A percentile compares a stretch with the other conserved stretches of the same genome.
Evolutionary conservation across 352 stramenopile species (phyloP).

Genomic region (Globisporangium polare): DNA sequence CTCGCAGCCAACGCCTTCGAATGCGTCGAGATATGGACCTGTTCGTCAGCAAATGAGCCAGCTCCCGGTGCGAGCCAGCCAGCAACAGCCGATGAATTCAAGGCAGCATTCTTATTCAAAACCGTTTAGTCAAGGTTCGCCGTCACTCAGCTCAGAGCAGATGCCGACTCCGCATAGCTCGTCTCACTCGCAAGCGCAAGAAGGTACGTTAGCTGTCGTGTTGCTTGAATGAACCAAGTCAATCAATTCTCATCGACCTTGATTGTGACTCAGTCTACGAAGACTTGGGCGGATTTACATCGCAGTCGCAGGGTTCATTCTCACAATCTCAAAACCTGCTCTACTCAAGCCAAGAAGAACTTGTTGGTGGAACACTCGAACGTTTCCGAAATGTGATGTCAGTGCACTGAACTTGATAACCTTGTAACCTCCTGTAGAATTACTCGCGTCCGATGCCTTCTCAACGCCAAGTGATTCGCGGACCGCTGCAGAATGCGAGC

Average conservation of each 20-base stretch:
- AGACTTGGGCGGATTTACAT: slow-evolving; percentile 13
- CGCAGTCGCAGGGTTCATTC: slow-evolving; percentile 16
- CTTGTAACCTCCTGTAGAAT: not conserved
- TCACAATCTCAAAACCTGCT: slow-evolving; percentile 17
- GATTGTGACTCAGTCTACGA: slow-evolving; percentile 8
- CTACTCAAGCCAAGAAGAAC: slow-evolving; percentile 18
- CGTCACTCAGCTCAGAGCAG: slow-evolving; percentile 8
- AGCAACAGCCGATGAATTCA: not conserved
- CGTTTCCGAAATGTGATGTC: not conserved
- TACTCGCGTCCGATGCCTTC: not conserved
- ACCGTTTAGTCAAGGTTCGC: slow-evolving; percentile 4
- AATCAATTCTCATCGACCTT: not conserved
- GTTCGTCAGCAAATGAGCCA: slow-evolving; percentile 8
- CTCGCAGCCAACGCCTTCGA: slow-evolving; percentile 7
- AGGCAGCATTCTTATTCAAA: not conserved
- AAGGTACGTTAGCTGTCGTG: not conserved
- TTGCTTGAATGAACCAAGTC: no score
- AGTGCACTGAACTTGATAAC: not conserved
- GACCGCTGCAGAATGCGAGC: not conserved
- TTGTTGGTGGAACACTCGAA: not conserved
- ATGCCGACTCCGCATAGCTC: not conserved
- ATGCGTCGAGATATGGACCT: slow-evolving; percentile 10
- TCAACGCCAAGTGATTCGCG: not conserved
- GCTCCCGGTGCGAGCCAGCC: slow-evolving; percentile 4
- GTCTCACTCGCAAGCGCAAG: slow-evolving; percentile 15